phyloP scores from a whole-genome alignment of 2,329 filamentous ascomycete genomes.

The Ceratocystis harringtonii region DNA sequence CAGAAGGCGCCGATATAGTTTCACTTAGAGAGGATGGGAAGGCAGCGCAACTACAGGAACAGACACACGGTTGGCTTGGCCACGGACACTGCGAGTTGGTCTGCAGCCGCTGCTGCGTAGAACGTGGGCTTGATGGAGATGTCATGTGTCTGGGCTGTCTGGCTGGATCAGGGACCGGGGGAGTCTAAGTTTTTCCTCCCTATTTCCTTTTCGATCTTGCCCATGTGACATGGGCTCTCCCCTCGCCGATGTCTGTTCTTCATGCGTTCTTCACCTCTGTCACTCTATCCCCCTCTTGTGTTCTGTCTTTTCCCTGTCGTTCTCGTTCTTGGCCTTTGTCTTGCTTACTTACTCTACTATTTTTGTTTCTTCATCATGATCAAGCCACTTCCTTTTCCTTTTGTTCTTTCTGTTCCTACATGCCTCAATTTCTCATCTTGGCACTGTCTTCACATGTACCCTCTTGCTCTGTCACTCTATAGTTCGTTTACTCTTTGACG shows the following conservation, averaged over 20 bases:
- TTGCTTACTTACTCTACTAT: neutral
- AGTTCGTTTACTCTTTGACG: neutral
- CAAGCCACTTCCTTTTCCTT: neutral
- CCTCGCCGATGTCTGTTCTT: neutral
- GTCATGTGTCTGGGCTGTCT: constrained; percentile 52
- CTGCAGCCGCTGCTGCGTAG: constrained; percentile 55
- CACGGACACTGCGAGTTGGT: constrained; percentile 38
- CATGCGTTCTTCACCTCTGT: neutral
- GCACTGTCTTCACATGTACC: neutral
- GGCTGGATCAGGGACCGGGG: constrained; percentile 19
- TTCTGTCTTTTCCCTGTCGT: neutral
- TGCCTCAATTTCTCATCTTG: neutral
- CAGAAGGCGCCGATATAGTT: neutral
- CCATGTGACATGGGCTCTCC: neutral
- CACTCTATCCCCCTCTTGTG: neutral
- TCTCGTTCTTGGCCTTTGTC: neutral
- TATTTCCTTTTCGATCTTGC: neutral
- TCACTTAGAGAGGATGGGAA: neutral
- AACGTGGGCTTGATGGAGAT: constrained; percentile 48
- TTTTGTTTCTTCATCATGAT: neutral
- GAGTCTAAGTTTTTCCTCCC: neutral
- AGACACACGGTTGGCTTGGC: constrained; percentile 26
- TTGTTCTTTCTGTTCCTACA: neutral
- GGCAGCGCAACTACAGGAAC: constrained; percentile 17
- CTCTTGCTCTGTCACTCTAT: neutral